phyloP scores from a whole-genome alignment of 768 basidiomycete species.

The Rhodotorula taiwanensis region DNA sequence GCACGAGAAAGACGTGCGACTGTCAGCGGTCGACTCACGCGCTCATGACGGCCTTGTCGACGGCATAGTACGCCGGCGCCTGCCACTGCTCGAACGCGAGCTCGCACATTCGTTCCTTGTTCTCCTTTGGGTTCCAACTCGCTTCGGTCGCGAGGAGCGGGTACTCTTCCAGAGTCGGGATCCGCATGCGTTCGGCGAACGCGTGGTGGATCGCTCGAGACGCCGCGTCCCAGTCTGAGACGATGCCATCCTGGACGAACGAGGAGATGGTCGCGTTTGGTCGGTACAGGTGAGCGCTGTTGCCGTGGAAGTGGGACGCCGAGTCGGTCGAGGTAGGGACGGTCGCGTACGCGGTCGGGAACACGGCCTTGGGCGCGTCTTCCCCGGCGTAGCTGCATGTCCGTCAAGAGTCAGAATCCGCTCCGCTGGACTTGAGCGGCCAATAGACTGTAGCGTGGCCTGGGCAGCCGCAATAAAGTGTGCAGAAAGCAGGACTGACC shows the following conservation, averaged over 20 bases:
- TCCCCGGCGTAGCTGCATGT: constrained; percentile 71
- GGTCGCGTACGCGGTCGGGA: constrained; percentile 84
- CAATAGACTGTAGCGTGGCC: background rate
- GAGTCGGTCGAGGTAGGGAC: constrained; percentile 44
- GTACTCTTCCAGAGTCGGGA: constrained; percentile 54
- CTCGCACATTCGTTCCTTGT: constrained; percentile 90
- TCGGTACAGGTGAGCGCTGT: constrained; percentile 83
- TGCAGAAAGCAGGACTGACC: constrained; percentile 42
- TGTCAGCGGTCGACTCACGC: constrained; percentile 54
- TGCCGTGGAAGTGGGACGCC: constrained; percentile 47
- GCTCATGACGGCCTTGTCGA: constrained; percentile 86
- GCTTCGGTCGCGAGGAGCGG: constrained; percentile 90
- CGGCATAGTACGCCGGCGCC: constrained; percentile 91
- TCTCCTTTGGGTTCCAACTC: constrained; percentile 89
- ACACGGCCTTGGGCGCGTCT: constrained; percentile 84
- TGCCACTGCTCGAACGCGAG: constrained; percentile 96
- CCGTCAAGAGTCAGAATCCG: background rate
- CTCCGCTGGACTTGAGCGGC: too few relatives aligned
- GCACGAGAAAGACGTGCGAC: background rate
- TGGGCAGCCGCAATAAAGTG: too few relatives aligned
- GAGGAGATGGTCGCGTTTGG: constrained; percentile 79
- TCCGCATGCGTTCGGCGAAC: constrained; percentile 44
- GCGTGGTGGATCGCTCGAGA: constrained; percentile 67
- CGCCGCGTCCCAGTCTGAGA: constrained; percentile 65
- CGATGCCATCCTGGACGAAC: constrained; percentile 74